These are phyloP conservation scores for Fraxinus excelsior DNA, from an alignment of 257 asterid species.

Conservation along the genomic window DNA sequence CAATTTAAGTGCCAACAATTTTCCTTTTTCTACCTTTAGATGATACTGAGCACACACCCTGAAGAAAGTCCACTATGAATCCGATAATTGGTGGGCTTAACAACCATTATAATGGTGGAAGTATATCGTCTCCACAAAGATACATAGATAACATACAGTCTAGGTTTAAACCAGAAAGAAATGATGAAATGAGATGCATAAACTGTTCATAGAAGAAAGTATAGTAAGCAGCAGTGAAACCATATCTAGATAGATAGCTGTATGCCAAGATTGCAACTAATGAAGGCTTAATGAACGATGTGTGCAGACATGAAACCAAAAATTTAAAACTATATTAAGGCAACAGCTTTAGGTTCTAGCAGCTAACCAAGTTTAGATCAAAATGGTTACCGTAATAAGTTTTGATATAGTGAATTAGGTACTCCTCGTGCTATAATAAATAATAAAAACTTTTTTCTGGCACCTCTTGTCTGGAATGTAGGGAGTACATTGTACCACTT, in stretches of 20 bases:
- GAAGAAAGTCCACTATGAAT: not conserved
- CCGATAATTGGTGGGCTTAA: not conserved
- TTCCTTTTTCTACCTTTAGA: not conserved
- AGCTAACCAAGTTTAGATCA: not conserved
- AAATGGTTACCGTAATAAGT: not conserved
- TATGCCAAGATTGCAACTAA: not conserved
- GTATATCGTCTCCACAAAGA: not conserved
- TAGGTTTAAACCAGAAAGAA: not conserved
- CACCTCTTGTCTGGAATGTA: not conserved
- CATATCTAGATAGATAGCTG: not conserved
- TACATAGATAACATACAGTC: not conserved
- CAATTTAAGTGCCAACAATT: not conserved
- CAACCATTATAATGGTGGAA: not conserved
- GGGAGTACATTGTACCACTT: not conserved
- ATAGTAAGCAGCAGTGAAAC: not conserved
- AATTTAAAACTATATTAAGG: not conserved
- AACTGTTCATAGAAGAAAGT: not conserved
- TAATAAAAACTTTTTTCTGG: not conserved
- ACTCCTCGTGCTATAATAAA: not conserved
- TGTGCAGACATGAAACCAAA: not conserved
- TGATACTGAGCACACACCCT: not conserved
- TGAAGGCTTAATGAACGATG: not conserved
- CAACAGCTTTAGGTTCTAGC: not conserved
- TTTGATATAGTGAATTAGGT: not conserved
- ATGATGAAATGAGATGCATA: not conserved